phyloP scores from a whole-genome alignment of 1,284 basidiomycete genomes.

The Ustilago cynodontis region DNA sequence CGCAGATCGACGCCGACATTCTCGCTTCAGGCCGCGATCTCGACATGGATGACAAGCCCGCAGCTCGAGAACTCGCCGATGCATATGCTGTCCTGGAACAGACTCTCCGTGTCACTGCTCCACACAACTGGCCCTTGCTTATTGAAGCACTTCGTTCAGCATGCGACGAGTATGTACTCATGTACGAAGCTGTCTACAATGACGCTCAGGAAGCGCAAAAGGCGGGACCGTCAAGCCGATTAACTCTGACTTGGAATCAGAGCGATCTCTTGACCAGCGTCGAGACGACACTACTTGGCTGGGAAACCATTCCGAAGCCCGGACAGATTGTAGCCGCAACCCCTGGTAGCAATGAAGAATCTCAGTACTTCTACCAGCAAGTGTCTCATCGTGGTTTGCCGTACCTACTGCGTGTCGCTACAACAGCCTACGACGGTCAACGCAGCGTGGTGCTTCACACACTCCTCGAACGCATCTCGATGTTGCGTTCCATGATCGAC shows the following conservation, averaged over 20 bases:
- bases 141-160: constrained; percentile 34
- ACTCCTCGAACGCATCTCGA: constrained; percentile 33
- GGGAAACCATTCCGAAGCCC: constrained; percentile 27
- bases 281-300: constrained; percentile 39
- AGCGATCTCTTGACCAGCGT: constrained; percentile 30
- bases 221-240: not conserved
- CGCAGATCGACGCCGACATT: not conserved
- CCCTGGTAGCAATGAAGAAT: not conserved
- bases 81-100: constrained; percentile 31
- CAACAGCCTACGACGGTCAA: constrained; percentile 21
- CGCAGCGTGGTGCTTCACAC: constrained; percentile 34
- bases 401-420: constrained; percentile 41
- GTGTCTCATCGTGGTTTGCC: constrained; percentile 46
- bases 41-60: not conserved
- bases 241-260: not conserved
- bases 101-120: constrained; percentile 38
- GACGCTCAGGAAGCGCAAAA: constrained; percentile 24
- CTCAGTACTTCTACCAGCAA: constrained; percentile 39
- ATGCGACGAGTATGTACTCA: constrained; percentile 39
- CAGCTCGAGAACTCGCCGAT: constrained; percentile 10
- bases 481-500: constrained; percentile 25
- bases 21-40: not conserved
- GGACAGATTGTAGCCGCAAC: not conserved
- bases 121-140: constrained; percentile 44
- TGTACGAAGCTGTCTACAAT: constrained; percentile 40